Percentiles rank a stretch among this genome's conserved stretches.
phyloP scores from a whole-genome alignment of 352 stramenopile species.

The Aphanomyces invadans region DNA sequence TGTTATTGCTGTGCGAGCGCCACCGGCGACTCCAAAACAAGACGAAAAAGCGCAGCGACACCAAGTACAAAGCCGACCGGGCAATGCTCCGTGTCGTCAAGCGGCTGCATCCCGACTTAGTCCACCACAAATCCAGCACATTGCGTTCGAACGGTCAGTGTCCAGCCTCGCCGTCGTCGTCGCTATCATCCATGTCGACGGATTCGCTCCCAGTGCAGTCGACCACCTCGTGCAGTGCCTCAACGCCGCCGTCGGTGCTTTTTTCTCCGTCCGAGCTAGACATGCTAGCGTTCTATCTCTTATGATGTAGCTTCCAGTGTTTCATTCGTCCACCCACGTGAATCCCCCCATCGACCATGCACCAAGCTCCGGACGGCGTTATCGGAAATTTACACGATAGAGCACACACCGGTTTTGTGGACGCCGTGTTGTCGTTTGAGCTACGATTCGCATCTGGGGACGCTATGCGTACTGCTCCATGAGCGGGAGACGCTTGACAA shows the following conservation, averaged over 20 bases:
- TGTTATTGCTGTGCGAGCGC: conserved; percentile 70
- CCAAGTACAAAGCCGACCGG: conserved; percentile 24
- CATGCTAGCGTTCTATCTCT: conserved; percentile 23
- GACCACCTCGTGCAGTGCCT: neutral
- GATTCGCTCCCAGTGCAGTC: neutral
- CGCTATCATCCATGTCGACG: neutral
- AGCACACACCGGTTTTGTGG: no score
- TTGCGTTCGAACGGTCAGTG: no score
- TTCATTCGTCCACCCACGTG: no score
- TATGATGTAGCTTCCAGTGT: conserved; percentile 7
- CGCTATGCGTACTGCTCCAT: conserved; percentile 23
- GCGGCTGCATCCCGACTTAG: conserved; percentile 10
- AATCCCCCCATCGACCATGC: no score
- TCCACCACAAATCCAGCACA: neutral
- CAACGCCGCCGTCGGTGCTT: no score
- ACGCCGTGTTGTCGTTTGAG: no score
- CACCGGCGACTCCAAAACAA: conserved; percentile 75
- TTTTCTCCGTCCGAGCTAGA: conserved; percentile 20
- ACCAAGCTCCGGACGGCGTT: no score
- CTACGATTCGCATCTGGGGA: neutral
- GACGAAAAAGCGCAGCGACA: conserved; percentile 80
- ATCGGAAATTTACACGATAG: conserved; percentile 5
- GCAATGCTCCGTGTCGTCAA: conserved; percentile 24
- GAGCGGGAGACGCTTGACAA: conserved; percentile 40
- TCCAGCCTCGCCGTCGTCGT: neutral